Base-by-base conservation (phyloP, 164 flowering plant genomes). In the Berberis thunbergii region DNA sequence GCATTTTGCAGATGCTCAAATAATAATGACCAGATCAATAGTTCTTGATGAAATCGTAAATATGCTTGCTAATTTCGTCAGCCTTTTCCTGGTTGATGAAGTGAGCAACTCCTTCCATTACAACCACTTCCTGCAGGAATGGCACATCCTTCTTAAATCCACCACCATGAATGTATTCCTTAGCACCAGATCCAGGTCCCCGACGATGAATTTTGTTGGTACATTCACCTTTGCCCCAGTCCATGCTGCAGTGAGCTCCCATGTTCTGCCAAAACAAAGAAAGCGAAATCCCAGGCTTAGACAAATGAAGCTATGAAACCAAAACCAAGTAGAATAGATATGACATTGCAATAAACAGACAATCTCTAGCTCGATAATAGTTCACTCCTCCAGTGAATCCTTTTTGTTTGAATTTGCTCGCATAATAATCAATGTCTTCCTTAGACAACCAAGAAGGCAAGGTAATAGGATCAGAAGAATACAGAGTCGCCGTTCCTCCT, bases 201-300 rank as follows among this genome's bases (percentile, higher is more conserved):
- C 95, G 39, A 80, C 77, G 1, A 87, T 72, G 38, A 82, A 87
- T 79, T 84, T 88, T 3, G 52, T 67, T 1, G 87, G 89, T 1
- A 88, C 88, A 60, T 70, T 78, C 1, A 86, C 68, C 67, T 79
- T 66, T 42, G 68, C 69, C 64, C 81, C 83, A 0, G 83, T 73
- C 89, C 89, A 86, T 7, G 89, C 72, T 60, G 86, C 87, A 1
- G 73, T 78, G 0, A 84, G 73, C 59, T 88, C 95, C 88, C 87
- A 86, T 57, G 68, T 80, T 53, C 90, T 85, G 73, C 81, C 72
- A 44, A 6, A 68, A 38, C 13, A 6, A 55, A 8, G 39, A 26
- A 13, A 40, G 60, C 2, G n/a, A 43, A 45, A 2, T 2, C 40
- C 3, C 38, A 41, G 39, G 8, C 4, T n/a, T 8, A 54, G 56